Percentiles rank a stretch among this genome's conserved stretches.
Conservation (phyloP, 805 yeast genomes). For the Metschnikowia lunata region DNA sequence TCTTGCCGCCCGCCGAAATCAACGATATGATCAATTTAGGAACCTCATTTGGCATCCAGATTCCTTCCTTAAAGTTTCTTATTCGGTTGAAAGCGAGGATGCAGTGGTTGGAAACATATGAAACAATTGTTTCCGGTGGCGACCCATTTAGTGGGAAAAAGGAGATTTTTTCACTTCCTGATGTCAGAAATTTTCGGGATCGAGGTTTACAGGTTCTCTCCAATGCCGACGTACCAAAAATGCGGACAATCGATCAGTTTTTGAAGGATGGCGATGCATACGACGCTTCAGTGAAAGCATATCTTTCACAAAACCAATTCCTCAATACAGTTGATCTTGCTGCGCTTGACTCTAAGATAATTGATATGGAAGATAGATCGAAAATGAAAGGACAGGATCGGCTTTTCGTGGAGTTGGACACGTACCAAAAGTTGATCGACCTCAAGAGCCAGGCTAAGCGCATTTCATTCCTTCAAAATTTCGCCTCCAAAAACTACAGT, state of each 20-base stretch:
- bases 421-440: conserved; percentile 20
- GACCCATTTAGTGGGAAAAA: conserved; percentile 38
- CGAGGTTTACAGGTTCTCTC: conserved; percentile 28
- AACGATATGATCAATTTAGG: conserved; percentile 55
- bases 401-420: conserved; percentile 23
- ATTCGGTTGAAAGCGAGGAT: conserved; percentile 32
- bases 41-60: conserved; percentile 51
- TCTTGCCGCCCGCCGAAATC: conserved; percentile 41
- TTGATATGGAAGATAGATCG: conserved; percentile 23
- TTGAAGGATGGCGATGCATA: conserved; percentile 24
- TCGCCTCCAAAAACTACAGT: conserved; percentile 7
- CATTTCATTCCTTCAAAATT: conserved; percentile 23
- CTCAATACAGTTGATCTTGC: conserved; percentile 22
- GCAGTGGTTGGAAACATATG: conserved; percentile 30
- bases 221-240: conserved; percentile 30
- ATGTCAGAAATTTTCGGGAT: conserved; percentile 25
- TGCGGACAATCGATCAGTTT: conserved; percentile 21
- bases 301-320: conserved; percentile 16
- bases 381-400: conserved; percentile 21
- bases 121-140: conserved; percentile 34
- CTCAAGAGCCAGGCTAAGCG: conserved; percentile 25
- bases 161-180: conserved; percentile 28
- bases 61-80: conserved; percentile 44
- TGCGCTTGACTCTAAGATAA: conserved; percentile 21
- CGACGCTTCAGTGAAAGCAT: conserved; percentile 16